These are phyloP conservation scores for Vigna nakashimae DNA, from an alignment of 306 rosid genomes.

Conservation along the genomic window DNA sequence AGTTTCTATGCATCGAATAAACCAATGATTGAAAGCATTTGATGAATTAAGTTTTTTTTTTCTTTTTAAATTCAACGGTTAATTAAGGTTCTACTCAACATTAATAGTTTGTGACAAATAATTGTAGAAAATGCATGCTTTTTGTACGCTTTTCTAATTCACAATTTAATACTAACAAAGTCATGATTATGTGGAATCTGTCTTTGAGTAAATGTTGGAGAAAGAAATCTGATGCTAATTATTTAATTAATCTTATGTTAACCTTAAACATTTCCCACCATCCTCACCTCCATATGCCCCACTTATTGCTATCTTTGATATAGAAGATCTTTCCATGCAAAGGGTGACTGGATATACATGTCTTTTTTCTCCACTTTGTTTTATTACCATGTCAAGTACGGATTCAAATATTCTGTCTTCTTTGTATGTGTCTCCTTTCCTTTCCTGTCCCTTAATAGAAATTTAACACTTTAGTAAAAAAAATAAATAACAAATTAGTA, in stretches of 20 bases:
- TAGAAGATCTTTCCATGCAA: slow-evolving; percentile 46
- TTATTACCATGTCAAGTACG: slow-evolving; percentile 42
- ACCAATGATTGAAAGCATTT: slow-evolving; percentile 50
- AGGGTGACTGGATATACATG: slow-evolving; percentile 34
- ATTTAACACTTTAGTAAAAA: slow-evolving; percentile 1
- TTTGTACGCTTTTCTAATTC: slow-evolving; percentile 27
- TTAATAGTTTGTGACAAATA: slow-evolving; percentile 44
- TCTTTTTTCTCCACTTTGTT: slow-evolving; percentile 28
- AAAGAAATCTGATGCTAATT: slow-evolving; percentile 33
- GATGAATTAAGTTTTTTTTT: slow-evolving; percentile 37
- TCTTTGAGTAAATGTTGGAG: slow-evolving; percentile 47
- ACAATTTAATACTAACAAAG: slow-evolving; percentile 41
- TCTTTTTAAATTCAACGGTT: slow-evolving; percentile 6
- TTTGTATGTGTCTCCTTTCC: neutral
- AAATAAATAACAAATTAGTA: neutral
- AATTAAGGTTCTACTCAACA: slow-evolving; percentile 49
- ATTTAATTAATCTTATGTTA: slow-evolving; percentile 36
- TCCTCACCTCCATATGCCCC: slow-evolving; percentile 41
- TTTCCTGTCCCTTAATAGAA: slow-evolving; percentile 3
- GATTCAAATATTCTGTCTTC: slow-evolving; percentile 16
- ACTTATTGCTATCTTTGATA: slow-evolving; percentile 33
- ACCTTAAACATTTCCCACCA: slow-evolving; percentile 37
- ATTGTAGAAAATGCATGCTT: slow-evolving; percentile 45
- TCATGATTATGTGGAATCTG: slow-evolving; percentile 59
- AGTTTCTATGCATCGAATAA: slow-evolving; percentile 38